Evolutionary conservation across 169 alveolate species (phyloP).

Genomic region (Plasmodium falciparum): DNA sequence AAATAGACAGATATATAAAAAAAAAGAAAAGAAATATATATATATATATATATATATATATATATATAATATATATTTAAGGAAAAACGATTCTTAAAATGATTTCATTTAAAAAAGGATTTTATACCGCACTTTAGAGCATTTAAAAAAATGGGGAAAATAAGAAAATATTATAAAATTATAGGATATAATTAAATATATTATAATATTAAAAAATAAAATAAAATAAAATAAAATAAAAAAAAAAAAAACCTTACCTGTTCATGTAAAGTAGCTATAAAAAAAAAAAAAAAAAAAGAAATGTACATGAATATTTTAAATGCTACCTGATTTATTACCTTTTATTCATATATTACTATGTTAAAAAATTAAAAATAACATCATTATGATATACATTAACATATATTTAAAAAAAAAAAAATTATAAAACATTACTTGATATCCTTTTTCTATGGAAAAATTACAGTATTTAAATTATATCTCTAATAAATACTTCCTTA

Average conservation of each 20-base stretch:
- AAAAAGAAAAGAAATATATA: too few relatives aligned
- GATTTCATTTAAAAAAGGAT: too few relatives aligned
- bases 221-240: constrained; percentile 8
- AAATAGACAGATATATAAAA: too few relatives aligned
- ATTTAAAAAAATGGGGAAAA: constrained; percentile 4
- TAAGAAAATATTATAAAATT: too few relatives aligned
- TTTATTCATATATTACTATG: constrained; percentile 6
- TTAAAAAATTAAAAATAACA: constrained; percentile 1
- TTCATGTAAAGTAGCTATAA: constrained; percentile 52
- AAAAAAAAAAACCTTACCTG: constrained; percentile 41
- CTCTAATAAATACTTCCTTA: constrained; percentile 15
- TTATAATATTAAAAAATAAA: too few relatives aligned
- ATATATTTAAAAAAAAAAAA: constrained; percentile 10
- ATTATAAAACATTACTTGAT: constrained; percentile 20
- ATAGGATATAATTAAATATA: too few relatives aligned
- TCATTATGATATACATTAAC: not conserved
- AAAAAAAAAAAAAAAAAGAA: too few relatives aligned
- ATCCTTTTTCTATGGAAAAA: constrained; percentile 10
- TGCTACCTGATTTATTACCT: constrained; percentile 10
- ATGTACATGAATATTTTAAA: constrained; percentile 1
- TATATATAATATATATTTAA: too few relatives aligned
- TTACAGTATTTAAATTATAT: constrained; percentile 17
- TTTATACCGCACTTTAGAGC: constrained; percentile 56
- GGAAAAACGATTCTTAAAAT: too few relatives aligned
- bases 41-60: too few relatives aligned